These are phyloP conservation scores for Huntiella bhutanensis DNA, from an alignment of 2,329 filamentous ascomycete genomes.

Conservation along the genomic window DNA sequence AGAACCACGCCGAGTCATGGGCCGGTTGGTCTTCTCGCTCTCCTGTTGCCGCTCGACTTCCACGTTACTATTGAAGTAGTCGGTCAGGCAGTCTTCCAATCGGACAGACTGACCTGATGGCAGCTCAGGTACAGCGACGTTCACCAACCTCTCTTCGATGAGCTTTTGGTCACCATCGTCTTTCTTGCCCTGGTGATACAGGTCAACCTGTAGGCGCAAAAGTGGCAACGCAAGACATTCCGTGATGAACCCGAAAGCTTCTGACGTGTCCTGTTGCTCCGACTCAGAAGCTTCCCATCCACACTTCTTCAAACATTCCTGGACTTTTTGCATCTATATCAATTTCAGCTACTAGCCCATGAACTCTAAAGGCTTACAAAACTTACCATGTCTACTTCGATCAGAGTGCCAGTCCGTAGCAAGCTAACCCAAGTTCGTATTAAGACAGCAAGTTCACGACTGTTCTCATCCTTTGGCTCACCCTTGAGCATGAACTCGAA, in stretches of 20 bases:
- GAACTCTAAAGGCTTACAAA: background rate
- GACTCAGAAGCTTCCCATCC: slow-evolving; percentile 63
- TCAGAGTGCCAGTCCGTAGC: slow-evolving; percentile 65
- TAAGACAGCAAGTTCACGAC: slow-evolving; percentile 55
- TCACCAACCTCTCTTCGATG: slow-evolving; percentile 74
- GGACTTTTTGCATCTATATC: slow-evolving; percentile 55
- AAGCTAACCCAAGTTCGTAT: slow-evolving; percentile 87
- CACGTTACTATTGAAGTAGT: slow-evolving; percentile 86
- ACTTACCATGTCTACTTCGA: slow-evolving; percentile 64
- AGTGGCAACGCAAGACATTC: slow-evolving; percentile 74
- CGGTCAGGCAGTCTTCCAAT: slow-evolving; percentile 78
- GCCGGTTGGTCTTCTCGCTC: slow-evolving; percentile 1
- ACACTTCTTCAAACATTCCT: slow-evolving; percentile 64
- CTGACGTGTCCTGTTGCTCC: slow-evolving; percentile 87
- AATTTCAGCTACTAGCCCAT: background rate
- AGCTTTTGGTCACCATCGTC: slow-evolving; percentile 85
- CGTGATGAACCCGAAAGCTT: slow-evolving; percentile 89
- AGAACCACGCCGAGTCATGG: no score
- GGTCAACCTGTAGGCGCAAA: slow-evolving; percentile 78
- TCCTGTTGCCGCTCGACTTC: slow-evolving; percentile 40
- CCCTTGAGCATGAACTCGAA: slow-evolving; percentile 87
- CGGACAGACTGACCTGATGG: slow-evolving; percentile 52
- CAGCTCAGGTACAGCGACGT: slow-evolving; percentile 72
- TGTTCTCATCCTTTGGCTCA: slow-evolving; percentile 48
- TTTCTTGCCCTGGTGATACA: slow-evolving; percentile 79